phyloP scores from a whole-genome alignment of 169 alveolate species.

The Prorocentrum cordatum region DNA sequence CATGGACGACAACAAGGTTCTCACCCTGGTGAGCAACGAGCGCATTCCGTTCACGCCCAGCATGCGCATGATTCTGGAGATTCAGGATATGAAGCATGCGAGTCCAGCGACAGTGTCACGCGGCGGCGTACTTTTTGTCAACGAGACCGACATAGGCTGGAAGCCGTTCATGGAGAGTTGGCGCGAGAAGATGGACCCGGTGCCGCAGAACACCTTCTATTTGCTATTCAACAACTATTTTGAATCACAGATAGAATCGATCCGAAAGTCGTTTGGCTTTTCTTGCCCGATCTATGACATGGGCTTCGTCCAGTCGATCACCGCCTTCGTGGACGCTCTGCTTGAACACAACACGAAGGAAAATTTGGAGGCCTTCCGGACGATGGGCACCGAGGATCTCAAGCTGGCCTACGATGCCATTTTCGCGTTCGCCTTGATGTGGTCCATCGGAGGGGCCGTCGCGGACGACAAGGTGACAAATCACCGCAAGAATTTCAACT shows the following conservation, averaged over 20 bases:
- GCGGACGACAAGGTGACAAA: conserved; percentile 83
- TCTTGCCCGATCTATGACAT: conserved; percentile 84
- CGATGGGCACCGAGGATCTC: conserved; percentile 82
- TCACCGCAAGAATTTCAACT: conserved; percentile 75
- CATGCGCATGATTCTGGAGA: conserved; percentile 89
- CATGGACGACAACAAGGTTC: conserved; percentile 90
- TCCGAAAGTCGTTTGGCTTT: conserved; percentile 78
- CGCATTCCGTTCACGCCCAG: conserved; percentile 87
- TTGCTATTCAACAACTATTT: conserved; percentile 82
- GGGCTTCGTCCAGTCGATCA: conserved; percentile 79
- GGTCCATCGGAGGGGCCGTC: conserved; percentile 93
- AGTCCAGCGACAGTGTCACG: conserved; percentile 95
- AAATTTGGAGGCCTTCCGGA: conserved; percentile 76
- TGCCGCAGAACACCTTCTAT: conserved; percentile 85
- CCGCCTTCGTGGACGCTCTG: conserved; percentile 86
- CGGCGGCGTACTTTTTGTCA: conserved; percentile 82
- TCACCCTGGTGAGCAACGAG: conserved; percentile 87
- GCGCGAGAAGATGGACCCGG: conserved; percentile 84
- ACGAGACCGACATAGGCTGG: conserved; percentile 87
- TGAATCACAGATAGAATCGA: conserved; percentile 80
- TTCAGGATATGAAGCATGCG: conserved; percentile 85
- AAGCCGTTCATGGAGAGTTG: conserved; percentile 83
- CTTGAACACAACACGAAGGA: conserved; percentile 79
- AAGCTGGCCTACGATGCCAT: conserved; percentile 88
- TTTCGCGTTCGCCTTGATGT: conserved; percentile 87